Conservation (phyloP, 441 rosid genomes). For the Francoa sonchifolia region DNA sequence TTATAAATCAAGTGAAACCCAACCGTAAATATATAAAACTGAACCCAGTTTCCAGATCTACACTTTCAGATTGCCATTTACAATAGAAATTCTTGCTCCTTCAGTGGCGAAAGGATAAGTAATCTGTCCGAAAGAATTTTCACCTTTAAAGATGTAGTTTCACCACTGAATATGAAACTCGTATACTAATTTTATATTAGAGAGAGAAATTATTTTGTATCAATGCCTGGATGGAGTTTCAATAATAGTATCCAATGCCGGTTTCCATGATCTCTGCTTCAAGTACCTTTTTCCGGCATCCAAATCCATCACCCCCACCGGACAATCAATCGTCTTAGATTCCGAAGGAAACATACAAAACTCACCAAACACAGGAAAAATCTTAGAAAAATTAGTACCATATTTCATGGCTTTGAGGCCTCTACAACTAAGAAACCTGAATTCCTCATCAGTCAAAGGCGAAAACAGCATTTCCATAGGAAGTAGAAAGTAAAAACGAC, state of each 20-base stretch:
- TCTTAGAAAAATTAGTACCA: constrained; percentile 23
- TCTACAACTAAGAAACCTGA: constrained; percentile 19
- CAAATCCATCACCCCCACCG: background rate
- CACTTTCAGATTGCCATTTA: too few relatives aligned
- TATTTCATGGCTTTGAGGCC: constrained; percentile 25
- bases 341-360: constrained; percentile 31
- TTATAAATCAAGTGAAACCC: too few relatives aligned
- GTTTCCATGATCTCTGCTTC: constrained; percentile 48
- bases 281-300: constrained; percentile 15
- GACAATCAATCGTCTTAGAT: constrained; percentile 4
- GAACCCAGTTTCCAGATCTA: too few relatives aligned
- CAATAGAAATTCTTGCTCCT: too few relatives aligned
- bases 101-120: too few relatives aligned
- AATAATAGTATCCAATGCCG: constrained; percentile 42
- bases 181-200: too few relatives aligned
- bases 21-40: too few relatives aligned
- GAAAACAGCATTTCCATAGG: constrained; percentile 47
- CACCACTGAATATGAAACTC: too few relatives aligned
- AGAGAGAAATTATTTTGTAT: too few relatives aligned
- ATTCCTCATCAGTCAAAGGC: constrained; percentile 32
- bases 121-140: too few relatives aligned
- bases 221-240: constrained; percentile 20
- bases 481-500: constrained; percentile 34
- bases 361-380: constrained; percentile 30
- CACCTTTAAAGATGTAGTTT: too few relatives aligned